Evolutionary conservation across 441 rosid genomes (phyloP).

Genomic region (Croton laevigatus): DNA sequence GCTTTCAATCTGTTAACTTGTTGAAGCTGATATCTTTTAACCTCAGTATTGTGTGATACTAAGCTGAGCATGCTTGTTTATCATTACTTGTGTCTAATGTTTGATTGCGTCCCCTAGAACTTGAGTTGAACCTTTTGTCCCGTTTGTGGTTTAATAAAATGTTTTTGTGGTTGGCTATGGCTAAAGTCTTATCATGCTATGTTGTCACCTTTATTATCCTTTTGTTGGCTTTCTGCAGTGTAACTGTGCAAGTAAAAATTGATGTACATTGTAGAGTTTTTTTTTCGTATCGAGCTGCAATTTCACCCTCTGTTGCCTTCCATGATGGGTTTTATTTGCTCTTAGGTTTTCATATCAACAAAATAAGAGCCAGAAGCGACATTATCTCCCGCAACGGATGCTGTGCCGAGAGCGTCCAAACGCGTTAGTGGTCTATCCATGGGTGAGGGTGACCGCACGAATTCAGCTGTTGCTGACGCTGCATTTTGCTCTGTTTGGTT

Average conservation of each 20-base stretch:
- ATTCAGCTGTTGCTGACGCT: constrained; percentile 38
- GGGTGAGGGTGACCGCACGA: constrained; percentile 42
- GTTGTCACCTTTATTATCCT: not conserved
- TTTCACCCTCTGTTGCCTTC: not conserved
- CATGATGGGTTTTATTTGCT: constrained; percentile 7
- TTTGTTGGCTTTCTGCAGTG: not conserved
- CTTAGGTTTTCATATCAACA: constrained; percentile 73
- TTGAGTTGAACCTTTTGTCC: too few species aligned
- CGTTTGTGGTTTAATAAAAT: not conserved
- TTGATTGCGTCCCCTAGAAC: too few species aligned
- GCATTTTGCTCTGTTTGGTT: constrained; percentile 61
- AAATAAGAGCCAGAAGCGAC: constrained; percentile 79
- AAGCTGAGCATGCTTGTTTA: not conserved
- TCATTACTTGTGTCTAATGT: not conserved
- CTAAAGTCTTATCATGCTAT: not conserved
- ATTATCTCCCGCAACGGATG: constrained; percentile 88
- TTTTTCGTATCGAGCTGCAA: not conserved
- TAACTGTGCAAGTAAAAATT: not conserved
- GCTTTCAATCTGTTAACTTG: not conserved
- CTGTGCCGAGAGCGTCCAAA: constrained; percentile 64
- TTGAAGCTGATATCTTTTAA: not conserved
- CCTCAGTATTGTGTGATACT: not conserved
- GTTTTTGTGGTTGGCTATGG: not conserved
- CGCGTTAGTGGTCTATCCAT: constrained; percentile 62
- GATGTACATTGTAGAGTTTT: not conserved